Conservation (phyloP, 2,329 filamentous ascomycete genomes). For the Annulohypoxylon truncatum region DNA sequence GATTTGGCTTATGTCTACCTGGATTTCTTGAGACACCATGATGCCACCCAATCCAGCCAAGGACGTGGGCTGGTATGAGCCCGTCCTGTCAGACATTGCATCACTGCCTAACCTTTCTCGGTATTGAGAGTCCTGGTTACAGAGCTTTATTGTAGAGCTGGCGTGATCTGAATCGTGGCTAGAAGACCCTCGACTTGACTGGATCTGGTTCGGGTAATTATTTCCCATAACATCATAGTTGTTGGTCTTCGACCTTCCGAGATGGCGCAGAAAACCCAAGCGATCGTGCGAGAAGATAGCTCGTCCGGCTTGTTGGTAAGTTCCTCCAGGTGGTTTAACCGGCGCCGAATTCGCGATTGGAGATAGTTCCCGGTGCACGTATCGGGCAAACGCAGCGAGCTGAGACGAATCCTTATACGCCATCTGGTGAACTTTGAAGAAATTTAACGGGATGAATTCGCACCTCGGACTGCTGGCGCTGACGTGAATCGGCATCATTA, state of each 20-base stretch:
- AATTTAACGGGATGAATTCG: constrained; percentile 69
- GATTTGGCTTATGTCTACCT: constrained; percentile 59
- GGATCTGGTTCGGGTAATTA: constrained; percentile 47
- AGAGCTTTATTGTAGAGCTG: constrained; percentile 51
- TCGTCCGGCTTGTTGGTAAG: constrained; percentile 25
- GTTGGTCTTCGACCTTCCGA: constrained; percentile 18
- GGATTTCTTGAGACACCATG: constrained; percentile 71
- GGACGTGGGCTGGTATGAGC: constrained; percentile 33
- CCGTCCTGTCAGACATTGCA: constrained; percentile 22
- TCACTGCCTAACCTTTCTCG: constrained; percentile 24
- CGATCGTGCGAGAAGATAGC: constrained; percentile 19
- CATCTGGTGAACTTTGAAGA: constrained; percentile 75
- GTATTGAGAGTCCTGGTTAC: constrained; percentile 33
- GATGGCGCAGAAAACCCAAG: constrained; percentile 13
- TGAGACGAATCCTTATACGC: constrained; percentile 65
- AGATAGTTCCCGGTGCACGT: constrained; percentile 70
- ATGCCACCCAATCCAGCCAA: constrained; percentile 69
- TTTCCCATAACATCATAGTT: constrained; percentile 47
- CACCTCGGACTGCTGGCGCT: constrained; percentile 63
- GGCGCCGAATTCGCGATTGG: constrained; percentile 56
- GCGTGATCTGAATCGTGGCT: constrained; percentile 46
- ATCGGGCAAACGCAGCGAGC: constrained; percentile 69
- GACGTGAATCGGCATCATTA: constrained; percentile 71
- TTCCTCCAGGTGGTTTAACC: constrained; percentile 31
- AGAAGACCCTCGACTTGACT: constrained; percentile 42